phyloP scores from a whole-genome alignment of 2,329 filamentous ascomycete genomes.

The Calonectria leucothoes region DNA sequence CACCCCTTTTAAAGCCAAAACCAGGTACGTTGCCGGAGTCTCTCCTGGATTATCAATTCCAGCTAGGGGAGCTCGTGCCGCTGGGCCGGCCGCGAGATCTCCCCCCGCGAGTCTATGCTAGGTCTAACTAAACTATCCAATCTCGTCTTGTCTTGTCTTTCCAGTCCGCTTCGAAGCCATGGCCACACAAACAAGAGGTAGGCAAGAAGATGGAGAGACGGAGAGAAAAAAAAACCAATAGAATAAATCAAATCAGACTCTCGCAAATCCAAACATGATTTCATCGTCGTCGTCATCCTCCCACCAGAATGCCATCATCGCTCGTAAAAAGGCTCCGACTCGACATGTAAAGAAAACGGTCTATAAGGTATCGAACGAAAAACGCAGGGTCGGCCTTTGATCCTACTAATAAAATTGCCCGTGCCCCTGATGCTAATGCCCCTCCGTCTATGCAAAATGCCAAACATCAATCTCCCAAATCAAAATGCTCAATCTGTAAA shows the following conservation, averaged over 20 bases:
- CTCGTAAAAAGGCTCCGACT: constrained; percentile 30
- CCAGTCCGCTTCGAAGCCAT: background rate
- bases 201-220: too few relatives aligned
- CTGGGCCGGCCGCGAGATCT: constrained; percentile 9
- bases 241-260: constrained; percentile 3
- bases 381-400: constrained; percentile 30
- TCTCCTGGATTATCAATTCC: constrained; percentile 16
- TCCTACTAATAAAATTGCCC: constrained; percentile 27
- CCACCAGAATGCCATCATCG: constrained; percentile 26
- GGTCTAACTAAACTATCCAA: constrained; percentile 4
- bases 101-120: constrained; percentile 20
- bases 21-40: constrained; percentile 7
- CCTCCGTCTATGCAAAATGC: constrained; percentile 38
- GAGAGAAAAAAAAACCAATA: background rate
- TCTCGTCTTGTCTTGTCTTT: background rate
- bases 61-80: constrained; percentile 9
- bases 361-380: constrained; percentile 46
- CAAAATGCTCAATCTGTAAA: constrained; percentile 32
- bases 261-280: background rate
- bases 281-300: constrained; percentile 17
- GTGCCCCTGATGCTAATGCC: constrained; percentile 32
- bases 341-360: constrained; percentile 40
- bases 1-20: constrained; percentile 5
- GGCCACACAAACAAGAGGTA: background rate
- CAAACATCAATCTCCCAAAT: constrained; percentile 37